Base-by-base conservation (phyloP, 2,329 filamentous ascomycete genomes). In the Metarhizium robertsii region DNA sequence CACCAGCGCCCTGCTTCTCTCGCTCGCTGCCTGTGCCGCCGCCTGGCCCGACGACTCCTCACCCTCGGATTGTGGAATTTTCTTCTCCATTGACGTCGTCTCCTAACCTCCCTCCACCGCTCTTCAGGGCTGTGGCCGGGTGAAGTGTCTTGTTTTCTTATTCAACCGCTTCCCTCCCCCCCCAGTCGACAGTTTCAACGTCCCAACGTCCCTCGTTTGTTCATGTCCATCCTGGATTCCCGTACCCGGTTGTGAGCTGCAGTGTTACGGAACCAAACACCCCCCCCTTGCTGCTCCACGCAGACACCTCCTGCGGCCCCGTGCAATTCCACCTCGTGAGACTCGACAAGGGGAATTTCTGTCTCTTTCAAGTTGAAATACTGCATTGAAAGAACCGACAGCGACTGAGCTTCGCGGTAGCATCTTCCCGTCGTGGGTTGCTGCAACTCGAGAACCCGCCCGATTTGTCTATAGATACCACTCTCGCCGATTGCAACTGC, bases 11-110 rank as follows among this genome's bases (percentile, higher is more conserved):
- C 42, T 45, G 14, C 13, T 16, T 45, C 42, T 16, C 7, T 16
- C 34, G 13, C 36, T 13, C 50, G 10, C 52, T 36, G 36, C 40
- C 43, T 46, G 18, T 30, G 25, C 25, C 25, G 25, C 42, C 18
- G 43, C 18, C 43, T 46, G 14, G 16, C 10, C 32, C 6, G 32
- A 11, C 32, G 6, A 11, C 32, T 11, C n/a, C 18, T 46, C 34
- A 30, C 32, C 46, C 29, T 51, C 53, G n/a, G 53, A 18, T 45
- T 50, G 50, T 57, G 50, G 50, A 59, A 53, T 57, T 57, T 54
- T 50, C 42, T 14, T 45, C 50, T 16, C 40, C 36, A 25, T 52
- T 42, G 40, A 50, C 52, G 42, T 50, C 42, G 50, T 50, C 53
- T 43, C 36, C 53, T 50, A 18, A 40, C 53, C 53, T 50, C 50